Evolutionary conservation across 768 basidiomycete species (phyloP).

Genomic region (Crepidotus variabilis): DNA sequence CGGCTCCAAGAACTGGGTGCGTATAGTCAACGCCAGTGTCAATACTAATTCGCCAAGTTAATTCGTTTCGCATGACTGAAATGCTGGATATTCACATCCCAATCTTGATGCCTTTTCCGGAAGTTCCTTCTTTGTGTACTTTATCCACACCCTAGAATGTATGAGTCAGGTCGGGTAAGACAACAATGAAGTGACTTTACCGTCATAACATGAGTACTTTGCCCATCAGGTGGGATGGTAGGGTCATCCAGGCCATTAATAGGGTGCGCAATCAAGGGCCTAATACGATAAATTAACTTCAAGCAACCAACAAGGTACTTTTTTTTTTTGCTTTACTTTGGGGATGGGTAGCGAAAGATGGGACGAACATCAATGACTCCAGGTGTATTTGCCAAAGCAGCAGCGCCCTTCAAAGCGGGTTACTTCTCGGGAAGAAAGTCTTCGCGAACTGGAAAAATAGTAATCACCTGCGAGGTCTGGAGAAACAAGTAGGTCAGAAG

Average conservation of each 20-base stretch:
- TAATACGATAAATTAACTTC: no score
- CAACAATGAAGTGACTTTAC: constrained; percentile 24
- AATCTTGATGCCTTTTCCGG: constrained; percentile 63
- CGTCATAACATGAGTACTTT: constrained; percentile 52
- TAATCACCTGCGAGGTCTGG: constrained; percentile 19
- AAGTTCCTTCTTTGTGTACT: constrained; percentile 57
- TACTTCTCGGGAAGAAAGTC: background rate
- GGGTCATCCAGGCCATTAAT: constrained; percentile 39
- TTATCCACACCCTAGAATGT: constrained; percentile 52
- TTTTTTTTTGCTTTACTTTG: constrained; percentile 39
- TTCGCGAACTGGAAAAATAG: background rate
- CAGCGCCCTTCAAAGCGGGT: constrained; percentile 36
- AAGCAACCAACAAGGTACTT: no score
- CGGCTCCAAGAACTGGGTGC: constrained; percentile 51
- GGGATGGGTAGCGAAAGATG: constrained; percentile 37
- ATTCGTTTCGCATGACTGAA: background rate
- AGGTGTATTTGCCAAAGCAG: constrained; percentile 36
- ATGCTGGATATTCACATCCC: constrained; percentile 46
- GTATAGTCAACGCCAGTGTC: constrained; percentile 58
- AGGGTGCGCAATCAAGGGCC: constrained; percentile 39
- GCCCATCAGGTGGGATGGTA: constrained; percentile 37
- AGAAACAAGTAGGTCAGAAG: constrained; percentile 13
- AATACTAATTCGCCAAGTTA: constrained; percentile 29
- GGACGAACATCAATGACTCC: constrained; percentile 60
- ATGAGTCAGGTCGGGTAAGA: background rate